Conservation (phyloP, 306 rosid genomes). For the Quillaja saponaria region DNA sequence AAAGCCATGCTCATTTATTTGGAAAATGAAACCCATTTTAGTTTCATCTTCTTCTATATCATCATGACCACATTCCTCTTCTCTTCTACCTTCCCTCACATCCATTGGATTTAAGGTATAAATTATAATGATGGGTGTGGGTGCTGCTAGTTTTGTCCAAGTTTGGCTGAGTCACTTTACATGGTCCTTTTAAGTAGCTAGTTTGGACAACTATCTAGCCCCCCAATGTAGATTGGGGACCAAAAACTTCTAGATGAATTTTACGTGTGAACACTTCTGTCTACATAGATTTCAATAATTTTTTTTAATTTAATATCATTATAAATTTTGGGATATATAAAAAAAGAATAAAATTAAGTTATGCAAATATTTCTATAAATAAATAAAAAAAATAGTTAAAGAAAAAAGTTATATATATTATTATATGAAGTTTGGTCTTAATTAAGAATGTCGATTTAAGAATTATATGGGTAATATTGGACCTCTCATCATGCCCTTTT, state of each 20-base stretch:
- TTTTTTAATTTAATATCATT: too few species aligned
- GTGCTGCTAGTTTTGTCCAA: slow-evolving; percentile 51
- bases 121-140: slow-evolving; percentile 48
- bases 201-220: slow-evolving; percentile 28
- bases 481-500: slow-evolving; percentile 50
- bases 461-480: slow-evolving; percentile 15
- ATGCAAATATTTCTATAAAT: too few species aligned
- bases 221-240: slow-evolving; percentile 33
- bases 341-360: too few species aligned
- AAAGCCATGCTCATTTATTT: slow-evolving; percentile 65
- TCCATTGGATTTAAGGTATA: slow-evolving; percentile 39
- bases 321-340: too few species aligned
- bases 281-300: too few species aligned
- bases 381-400: too few species aligned
- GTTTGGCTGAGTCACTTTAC: slow-evolving; percentile 47
- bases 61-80: slow-evolving; percentile 38
- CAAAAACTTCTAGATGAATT: too few species aligned
- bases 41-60: slow-evolving; percentile 58
- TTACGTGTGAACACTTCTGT: too few species aligned
- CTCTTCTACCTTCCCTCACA: slow-evolving; percentile 35
- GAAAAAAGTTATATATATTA: too few species aligned
- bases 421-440: too few species aligned
- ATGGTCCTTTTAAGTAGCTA: slow-evolving; percentile 38
- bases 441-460: too few species aligned
- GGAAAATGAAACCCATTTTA: slow-evolving; percentile 70